These are phyloP conservation scores for Singerocomus inundabilis DNA, from an alignment of 1,284 basidiomycete species.

Conservation along the genomic window DNA sequence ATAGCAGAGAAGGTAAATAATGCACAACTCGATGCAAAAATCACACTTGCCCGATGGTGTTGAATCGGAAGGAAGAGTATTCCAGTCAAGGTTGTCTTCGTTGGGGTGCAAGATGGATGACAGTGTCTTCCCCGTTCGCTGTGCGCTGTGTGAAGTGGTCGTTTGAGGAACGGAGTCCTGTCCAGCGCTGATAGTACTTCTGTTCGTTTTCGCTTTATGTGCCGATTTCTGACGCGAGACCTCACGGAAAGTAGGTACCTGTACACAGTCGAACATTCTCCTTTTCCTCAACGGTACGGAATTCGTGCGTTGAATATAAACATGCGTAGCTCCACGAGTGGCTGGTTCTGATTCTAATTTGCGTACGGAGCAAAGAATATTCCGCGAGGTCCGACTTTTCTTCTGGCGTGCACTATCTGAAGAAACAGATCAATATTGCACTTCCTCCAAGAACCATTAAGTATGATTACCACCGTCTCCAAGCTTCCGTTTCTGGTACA, in stretches of 20 bases:
- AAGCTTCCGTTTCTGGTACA: slow-evolving; percentile 13
- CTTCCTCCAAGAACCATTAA: not conserved
- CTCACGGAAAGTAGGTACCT: slow-evolving; percentile 23
- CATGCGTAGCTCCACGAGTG: slow-evolving; percentile 21
- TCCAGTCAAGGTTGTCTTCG: slow-evolving; percentile 37
- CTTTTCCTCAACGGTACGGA: slow-evolving; percentile 24
- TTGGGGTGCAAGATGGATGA: slow-evolving; percentile 2
- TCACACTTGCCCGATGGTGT: slow-evolving; percentile 25
- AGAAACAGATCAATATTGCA: slow-evolving; percentile 4
- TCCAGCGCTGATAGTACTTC: not conserved
- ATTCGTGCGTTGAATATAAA: slow-evolving; percentile 11
- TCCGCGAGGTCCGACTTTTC: slow-evolving; percentile 14
- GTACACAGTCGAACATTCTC: slow-evolving; percentile 28
- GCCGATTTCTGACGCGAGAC: slow-evolving; percentile 8
- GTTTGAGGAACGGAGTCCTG: not conserved
- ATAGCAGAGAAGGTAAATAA: not conserved
- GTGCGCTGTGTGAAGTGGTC: not conserved
- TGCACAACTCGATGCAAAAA: not conserved
- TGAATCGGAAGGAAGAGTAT: slow-evolving; percentile 21
- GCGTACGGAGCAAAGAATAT: slow-evolving; percentile 14
- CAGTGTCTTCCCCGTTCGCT: not conserved
- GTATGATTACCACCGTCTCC: slow-evolving; percentile 10
- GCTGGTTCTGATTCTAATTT: slow-evolving; percentile 28
- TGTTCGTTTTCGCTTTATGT: not conserved
- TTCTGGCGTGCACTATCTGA: slow-evolving; percentile 21